phyloP scores from a whole-genome alignment of 2,329 filamentous ascomycete genomes.

The Fusarium sp. region DNA sequence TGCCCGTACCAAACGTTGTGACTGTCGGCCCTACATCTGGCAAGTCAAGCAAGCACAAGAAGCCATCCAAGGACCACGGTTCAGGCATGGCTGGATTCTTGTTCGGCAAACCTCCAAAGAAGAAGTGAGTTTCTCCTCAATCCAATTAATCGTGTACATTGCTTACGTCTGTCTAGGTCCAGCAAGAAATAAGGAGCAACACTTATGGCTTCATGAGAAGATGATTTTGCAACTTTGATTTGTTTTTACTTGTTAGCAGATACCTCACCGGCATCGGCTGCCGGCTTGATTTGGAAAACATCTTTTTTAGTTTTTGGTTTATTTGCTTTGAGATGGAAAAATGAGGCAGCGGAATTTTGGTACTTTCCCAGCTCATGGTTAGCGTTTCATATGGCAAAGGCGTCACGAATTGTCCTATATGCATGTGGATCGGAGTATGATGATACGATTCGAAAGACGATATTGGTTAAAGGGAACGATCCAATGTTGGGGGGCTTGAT shows the following conservation, averaged over 20 bases:
- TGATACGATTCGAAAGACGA: slow-evolving; percentile 38
- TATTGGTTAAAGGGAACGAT: slow-evolving; percentile 40
- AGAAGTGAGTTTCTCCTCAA: slow-evolving; percentile 44
- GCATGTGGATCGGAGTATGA: slow-evolving; percentile 49
- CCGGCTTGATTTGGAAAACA: slow-evolving; percentile 37
- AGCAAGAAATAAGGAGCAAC: slow-evolving; percentile 40
- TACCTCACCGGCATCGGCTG: slow-evolving; percentile 42
- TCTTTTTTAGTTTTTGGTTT: slow-evolving; percentile 26
- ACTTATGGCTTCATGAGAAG: slow-evolving; percentile 28
- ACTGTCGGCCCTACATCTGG: slow-evolving; percentile 32
- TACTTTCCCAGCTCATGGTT: slow-evolving; percentile 37
- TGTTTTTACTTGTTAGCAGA: slow-evolving; percentile 42
- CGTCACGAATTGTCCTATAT: slow-evolving; percentile 42
- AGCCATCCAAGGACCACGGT: slow-evolving; percentile 24
- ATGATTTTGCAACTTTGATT: slow-evolving; percentile 36
- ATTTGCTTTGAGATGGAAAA: slow-evolving; percentile 24
- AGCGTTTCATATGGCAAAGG: slow-evolving; percentile 43
- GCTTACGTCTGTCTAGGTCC: slow-evolving; percentile 27
- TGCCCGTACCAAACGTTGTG: slow-evolving; percentile 36
- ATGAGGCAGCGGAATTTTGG: slow-evolving; percentile 28
- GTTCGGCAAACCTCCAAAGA: slow-evolving; percentile 47
- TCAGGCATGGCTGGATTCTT: slow-evolving; percentile 43
- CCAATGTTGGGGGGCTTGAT: slow-evolving; percentile 31
- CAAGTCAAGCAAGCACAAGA: slow-evolving; percentile 43
- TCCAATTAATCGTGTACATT: neutral